These are phyloP conservation scores for Botrytis fragariae DNA, from an alignment of 2,329 filamentous ascomycete genomes.

Conservation along the genomic window DNA sequence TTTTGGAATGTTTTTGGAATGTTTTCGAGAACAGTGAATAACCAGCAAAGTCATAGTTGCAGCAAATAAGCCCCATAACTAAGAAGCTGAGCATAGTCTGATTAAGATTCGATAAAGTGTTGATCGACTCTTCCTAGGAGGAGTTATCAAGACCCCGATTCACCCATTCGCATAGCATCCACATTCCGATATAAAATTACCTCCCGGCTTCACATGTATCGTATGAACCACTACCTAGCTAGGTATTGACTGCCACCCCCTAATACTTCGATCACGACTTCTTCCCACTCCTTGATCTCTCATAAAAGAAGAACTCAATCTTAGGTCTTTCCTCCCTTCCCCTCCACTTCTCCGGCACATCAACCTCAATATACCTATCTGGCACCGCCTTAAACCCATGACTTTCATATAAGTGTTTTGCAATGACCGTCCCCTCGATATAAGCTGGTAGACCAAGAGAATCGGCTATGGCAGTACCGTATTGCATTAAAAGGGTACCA, in stretches of 20 bases:
- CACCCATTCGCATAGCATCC: background rate
- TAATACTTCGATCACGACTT: background rate
- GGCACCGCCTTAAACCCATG: constrained; percentile 24
- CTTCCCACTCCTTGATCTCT: constrained; percentile 7
- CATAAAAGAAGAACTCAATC: constrained; percentile 24
- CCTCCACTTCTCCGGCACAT: constrained; percentile 26
- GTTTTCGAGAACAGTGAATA: background rate
- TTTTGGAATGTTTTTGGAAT: fast-evolving
- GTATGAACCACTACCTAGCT: too few species aligned
- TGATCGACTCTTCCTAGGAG: background rate
- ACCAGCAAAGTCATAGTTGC: background rate
- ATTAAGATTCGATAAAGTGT: background rate
- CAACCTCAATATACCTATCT: constrained; percentile 20
- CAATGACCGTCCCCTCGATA: constrained; percentile 23
- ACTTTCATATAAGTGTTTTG: constrained; percentile 27
- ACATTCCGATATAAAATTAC: too few species aligned
- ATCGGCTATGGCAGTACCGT: constrained; percentile 40
- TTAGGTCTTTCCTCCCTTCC: constrained; percentile 13
- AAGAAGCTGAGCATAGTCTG: background rate
- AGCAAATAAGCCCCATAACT: background rate
- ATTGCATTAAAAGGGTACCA: constrained; percentile 41
- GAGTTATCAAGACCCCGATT: background rate
- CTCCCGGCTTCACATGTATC: too few species aligned
- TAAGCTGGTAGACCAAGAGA: constrained; percentile 16
- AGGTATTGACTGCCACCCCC: fast-evolving